Percentiles rank a stretch among this genome's conserved stretches.
Conservation (phyloP, 2,329 filamentous ascomycete genomes). For the Penicillium nordicum region DNA sequence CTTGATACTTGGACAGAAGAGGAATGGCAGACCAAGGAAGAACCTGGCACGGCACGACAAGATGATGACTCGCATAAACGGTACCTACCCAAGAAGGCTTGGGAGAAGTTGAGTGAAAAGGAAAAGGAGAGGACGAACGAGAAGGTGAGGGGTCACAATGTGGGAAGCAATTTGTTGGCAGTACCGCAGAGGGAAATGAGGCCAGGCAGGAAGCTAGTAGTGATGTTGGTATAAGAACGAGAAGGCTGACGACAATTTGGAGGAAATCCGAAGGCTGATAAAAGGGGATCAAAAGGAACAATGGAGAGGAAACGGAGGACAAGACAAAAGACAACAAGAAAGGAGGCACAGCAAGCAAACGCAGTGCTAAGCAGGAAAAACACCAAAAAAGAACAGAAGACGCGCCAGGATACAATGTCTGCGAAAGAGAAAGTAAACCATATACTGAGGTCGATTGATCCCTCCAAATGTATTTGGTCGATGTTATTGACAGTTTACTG, state of each 20-base stretch:
- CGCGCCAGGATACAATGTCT: not conserved
- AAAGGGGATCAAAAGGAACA: not conserved
- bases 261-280: not conserved
- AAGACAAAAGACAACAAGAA: not conserved
- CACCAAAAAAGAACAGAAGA: slow-evolving; percentile 8
- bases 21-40: no score
- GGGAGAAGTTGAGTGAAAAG: slow-evolving; percentile 28
- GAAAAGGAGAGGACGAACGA: slow-evolving; percentile 52
- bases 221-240: slow-evolving; percentile 11
- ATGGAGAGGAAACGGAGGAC: not conserved
- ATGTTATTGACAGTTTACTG: no score
- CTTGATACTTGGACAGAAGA: slow-evolving; percentile 40
- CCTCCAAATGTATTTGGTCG: no score
- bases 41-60: no score
- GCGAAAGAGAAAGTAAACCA: not conserved
- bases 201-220: slow-evolving; percentile 39
- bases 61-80: no score
- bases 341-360: not conserved
- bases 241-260: not conserved
- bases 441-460: no score
- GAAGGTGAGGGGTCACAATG: slow-evolving; percentile 38
- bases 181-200: slow-evolving; percentile 43
- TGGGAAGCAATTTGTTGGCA: slow-evolving; percentile 45
- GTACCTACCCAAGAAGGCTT: no score
- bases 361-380: slow-evolving; percentile 6